These are phyloP conservation scores for Hordeum marinum DNA, from an alignment of 176 grass and related monocot genomes.

Conservation along the genomic window DNA sequence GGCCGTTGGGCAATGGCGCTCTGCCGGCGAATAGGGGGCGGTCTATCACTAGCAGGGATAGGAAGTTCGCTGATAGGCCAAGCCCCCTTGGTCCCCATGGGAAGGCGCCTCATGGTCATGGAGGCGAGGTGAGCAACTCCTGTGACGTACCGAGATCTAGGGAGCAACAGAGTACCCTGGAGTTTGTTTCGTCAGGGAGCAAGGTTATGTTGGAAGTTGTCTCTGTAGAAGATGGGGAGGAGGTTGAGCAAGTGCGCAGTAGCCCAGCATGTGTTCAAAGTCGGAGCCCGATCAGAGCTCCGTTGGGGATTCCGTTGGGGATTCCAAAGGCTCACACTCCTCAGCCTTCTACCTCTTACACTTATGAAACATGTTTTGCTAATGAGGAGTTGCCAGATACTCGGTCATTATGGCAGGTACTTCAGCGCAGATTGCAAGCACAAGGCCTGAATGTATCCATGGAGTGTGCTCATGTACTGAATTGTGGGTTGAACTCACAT, in stretches of 20 bases:
- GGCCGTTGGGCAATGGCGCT: constrained; percentile 16
- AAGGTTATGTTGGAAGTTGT: constrained; percentile 40
- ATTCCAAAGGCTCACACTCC: constrained; percentile 7
- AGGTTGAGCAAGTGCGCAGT: constrained; percentile 46
- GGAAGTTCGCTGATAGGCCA: constrained; percentile 21
- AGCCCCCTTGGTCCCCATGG: constrained; percentile 25
- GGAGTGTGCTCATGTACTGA: constrained; percentile 44
- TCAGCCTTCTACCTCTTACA: constrained; percentile 11
- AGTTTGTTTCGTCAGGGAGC: constrained; percentile 7
- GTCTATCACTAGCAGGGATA: constrained; percentile 23
- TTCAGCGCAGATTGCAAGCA: constrained; percentile 30
- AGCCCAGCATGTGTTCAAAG: constrained; percentile 38
- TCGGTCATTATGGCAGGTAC: constrained; percentile 5
- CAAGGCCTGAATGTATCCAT: constrained; percentile 27
- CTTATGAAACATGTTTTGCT: constrained; percentile 6
- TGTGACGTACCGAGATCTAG: constrained; percentile 15
- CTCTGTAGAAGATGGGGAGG: constrained; percentile 47
- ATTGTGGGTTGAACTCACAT: constrained; percentile 39
- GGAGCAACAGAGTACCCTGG: constrained; percentile 13
- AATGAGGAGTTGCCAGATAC: constrained; percentile 39
- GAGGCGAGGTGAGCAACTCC: constrained; percentile 13
- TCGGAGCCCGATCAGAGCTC: constrained; percentile 37
- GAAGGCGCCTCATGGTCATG: constrained; percentile 29
- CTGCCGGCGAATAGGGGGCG: neutral
- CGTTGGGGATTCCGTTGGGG: constrained; percentile 34